Evolutionary conservation across 192 early-diverging fungal genomes (phyloP).

Genomic region (Backusella morwellensis): DNA sequence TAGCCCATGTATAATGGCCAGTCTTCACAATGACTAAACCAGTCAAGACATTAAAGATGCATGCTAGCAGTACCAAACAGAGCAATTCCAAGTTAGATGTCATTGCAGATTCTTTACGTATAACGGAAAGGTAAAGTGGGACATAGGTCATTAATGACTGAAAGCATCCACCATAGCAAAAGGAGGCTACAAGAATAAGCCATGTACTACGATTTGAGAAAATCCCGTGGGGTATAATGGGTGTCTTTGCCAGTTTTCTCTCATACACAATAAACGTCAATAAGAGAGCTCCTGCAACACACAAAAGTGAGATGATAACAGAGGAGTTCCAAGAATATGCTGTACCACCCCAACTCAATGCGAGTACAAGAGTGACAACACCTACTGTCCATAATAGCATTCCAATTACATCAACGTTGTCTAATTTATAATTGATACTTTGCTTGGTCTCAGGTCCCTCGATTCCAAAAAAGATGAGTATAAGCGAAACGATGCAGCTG

Average conservation of each 20-base stretch:
- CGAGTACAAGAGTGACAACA: constrained; percentile 48
- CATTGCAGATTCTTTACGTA: constrained; percentile 20
- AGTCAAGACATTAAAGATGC: constrained; percentile 30
- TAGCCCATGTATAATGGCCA: constrained; percentile 31
- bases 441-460: constrained; percentile 16
- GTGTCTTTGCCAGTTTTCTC: constrained; percentile 9
- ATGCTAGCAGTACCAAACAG: constrained; percentile 31
- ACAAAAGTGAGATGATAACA: constrained; percentile 18
- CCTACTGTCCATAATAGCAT: constrained; percentile 39
- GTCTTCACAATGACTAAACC: constrained; percentile 31
- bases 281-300: constrained; percentile 20
- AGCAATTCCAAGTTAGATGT: constrained; percentile 29
- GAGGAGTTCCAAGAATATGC: constrained; percentile 37
- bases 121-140: constrained; percentile 29
- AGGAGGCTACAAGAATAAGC: constrained; percentile 20
- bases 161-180: constrained; percentile 32
- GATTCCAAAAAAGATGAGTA: constrained; percentile 35
- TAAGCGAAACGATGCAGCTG: constrained; percentile 35
- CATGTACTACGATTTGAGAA: constrained; percentile 31
- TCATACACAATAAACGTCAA: constrained; percentile 18
- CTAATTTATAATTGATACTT: constrained; percentile 26
- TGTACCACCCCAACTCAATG: constrained; percentile 57
- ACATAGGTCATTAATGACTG: constrained; percentile 35
- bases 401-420: constrained; percentile 49
- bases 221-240: constrained; percentile 25